phyloP scores from a whole-genome alignment of 2,329 filamentous ascomycete genomes.

The Colletotrichum australisinense region DNA sequence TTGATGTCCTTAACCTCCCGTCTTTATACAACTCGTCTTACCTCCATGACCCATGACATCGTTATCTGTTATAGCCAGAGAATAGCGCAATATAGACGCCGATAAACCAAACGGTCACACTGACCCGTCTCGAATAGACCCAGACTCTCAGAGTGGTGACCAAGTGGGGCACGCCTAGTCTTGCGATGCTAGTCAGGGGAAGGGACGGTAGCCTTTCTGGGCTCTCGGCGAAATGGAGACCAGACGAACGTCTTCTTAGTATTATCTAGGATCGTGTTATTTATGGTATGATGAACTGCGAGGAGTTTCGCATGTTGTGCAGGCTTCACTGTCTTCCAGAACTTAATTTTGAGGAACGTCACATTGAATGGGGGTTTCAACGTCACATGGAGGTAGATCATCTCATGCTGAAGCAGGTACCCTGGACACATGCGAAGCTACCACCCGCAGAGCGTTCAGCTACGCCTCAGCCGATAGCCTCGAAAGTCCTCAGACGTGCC shows the following conservation, averaged over 20 bases:
- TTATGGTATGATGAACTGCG: neutral
- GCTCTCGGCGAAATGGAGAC: neutral
- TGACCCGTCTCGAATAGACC: constrained; percentile 1
- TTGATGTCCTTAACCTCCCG: neutral
- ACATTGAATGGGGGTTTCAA: neutral
- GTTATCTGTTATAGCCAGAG: neutral
- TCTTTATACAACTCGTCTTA: neutral
- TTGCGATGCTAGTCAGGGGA: neutral
- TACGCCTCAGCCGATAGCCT: neutral
- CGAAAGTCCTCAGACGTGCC: neutral
- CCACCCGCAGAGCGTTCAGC: neutral
- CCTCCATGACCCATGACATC: neutral
- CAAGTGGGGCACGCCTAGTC: neutral
- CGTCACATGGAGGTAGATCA: neutral
- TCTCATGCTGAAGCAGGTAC: neutral
- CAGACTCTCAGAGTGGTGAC: neutral
- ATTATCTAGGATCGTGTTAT: neutral
- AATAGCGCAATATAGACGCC: neutral
- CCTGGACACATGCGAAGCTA: neutral
- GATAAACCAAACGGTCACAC: neutral
- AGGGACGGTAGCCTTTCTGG: neutral
- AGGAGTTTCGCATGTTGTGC: neutral
- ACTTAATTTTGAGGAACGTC: neutral
- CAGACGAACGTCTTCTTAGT: neutral
- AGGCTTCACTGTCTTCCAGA: neutral